A percentile compares a stretch with the other conserved stretches of the same genome.
phyloP scores from a whole-genome alignment of 768 basidiomycete genomes.

The Panaeolus cyanescens region DNA sequence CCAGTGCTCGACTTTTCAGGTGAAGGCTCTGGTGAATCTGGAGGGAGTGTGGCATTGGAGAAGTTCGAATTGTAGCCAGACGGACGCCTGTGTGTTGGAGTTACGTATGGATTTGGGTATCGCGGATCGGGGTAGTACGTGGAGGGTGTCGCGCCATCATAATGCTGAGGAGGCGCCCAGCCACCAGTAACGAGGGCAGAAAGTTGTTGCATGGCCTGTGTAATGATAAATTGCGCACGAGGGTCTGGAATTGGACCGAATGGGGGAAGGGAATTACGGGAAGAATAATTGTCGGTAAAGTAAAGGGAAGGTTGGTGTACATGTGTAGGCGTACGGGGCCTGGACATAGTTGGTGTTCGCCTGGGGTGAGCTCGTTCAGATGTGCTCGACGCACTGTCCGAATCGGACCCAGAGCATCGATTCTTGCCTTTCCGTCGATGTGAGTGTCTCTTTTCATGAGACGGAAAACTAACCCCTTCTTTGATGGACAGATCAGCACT shows the following conservation, averaged over 20 bases:
- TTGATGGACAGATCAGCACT: background rate
- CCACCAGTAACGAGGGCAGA: slow-evolving; percentile 31
- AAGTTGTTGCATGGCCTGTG: slow-evolving; percentile 46
- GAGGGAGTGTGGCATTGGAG: slow-evolving; percentile 50
- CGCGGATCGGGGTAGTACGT: slow-evolving; percentile 21
- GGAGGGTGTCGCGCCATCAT: slow-evolving; percentile 22
- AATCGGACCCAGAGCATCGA: background rate
- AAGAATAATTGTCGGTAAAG: slow-evolving; percentile 15
- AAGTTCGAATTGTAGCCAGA: slow-evolving; percentile 44
- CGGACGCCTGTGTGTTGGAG: slow-evolving; percentile 41
- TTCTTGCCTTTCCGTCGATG: background rate
- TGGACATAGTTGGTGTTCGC: background rate
- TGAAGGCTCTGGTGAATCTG: slow-evolving; percentile 49
- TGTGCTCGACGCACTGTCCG: slow-evolving; percentile 4
- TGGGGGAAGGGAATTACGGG: slow-evolving; percentile 1
- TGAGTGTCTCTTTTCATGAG: background rate
- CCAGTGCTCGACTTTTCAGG: slow-evolving; percentile 29
- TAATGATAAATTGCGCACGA: slow-evolving; percentile 42
- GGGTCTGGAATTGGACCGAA: slow-evolving; percentile 39
- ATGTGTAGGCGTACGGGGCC: slow-evolving; percentile 2
- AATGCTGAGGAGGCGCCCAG: slow-evolving; percentile 25
- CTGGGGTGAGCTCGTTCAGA: background rate
- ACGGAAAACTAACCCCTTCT: background rate
- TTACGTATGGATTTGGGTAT: slow-evolving; percentile 26
- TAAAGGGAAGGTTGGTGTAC: slow-evolving; percentile 21